Percentiles rank a stretch among this genome's conserved stretches.
phyloP scores from a whole-genome alignment of 2,329 filamentous ascomycete species.

The Macrophomina pseudophaseolina region DNA sequence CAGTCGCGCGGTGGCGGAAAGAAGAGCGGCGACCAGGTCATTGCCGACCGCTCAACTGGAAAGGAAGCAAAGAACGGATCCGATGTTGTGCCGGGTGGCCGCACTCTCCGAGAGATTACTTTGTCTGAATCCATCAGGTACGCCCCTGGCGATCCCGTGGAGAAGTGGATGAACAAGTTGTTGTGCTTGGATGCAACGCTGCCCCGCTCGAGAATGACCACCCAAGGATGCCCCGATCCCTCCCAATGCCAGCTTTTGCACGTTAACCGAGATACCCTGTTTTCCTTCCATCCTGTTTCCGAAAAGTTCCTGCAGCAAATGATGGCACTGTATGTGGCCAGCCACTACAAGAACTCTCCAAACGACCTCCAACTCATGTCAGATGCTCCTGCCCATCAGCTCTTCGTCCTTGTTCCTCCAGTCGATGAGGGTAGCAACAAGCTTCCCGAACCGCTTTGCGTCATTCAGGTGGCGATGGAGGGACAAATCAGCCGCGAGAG shows the following conservation, averaged over 20 bases:
- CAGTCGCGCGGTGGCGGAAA: conserved; percentile 75
- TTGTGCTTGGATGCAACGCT: conserved; percentile 93
- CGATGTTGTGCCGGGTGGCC: conserved; percentile 57
- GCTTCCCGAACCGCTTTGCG: conserved; percentile 90
- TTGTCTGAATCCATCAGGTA: conserved; percentile 95
- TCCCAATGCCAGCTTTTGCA: conserved; percentile 88
- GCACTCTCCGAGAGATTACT: conserved; percentile 88
- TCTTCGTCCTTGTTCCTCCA: conserved; percentile 91
- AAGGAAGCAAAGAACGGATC: conserved; percentile 58
- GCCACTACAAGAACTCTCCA: conserved; percentile 97
- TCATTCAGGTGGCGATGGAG: conserved; percentile 92
- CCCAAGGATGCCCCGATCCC: conserved; percentile 85
- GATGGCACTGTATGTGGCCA: conserved; percentile 96
- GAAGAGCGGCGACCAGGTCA: conserved; percentile 62
- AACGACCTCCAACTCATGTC: conserved; percentile 99
- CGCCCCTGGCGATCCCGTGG: conserved; percentile 84
- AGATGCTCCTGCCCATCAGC: conserved; percentile 93
- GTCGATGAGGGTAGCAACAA: conserved; percentile 76
- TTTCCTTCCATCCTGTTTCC: conserved; percentile 96
- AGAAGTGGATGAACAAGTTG: conserved; percentile 94
- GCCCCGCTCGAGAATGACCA: conserved; percentile 73
- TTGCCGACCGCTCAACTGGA: conserved; percentile 80
- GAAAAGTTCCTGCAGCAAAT: conserved; percentile 98
- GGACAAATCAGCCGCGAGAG: conserved; percentile 93
- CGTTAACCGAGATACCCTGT: conserved; percentile 95